Evolutionary conservation across 768 basidiomycete genomes (phyloP), one percentile per base, ranked within the genome.

Genomic region (Sarcodon sp.): DNA sequence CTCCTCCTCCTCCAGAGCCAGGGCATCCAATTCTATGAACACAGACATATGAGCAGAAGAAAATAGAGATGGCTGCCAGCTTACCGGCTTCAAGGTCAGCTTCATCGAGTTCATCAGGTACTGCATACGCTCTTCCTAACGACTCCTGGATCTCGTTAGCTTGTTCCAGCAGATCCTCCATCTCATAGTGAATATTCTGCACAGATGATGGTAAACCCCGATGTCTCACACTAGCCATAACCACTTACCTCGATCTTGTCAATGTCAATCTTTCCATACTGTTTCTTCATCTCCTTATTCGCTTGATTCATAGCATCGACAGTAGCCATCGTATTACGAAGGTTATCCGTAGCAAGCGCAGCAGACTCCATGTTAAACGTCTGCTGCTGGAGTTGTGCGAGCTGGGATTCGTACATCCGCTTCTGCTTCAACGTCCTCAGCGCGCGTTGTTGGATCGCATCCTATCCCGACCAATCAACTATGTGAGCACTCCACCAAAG

Each of bases 351-450:
- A 7, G 89, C 83, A 58, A 98, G 79, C 11, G 87, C 78, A 10
- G 93, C 86, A 47, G 87, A 91, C 68, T 99, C 93, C 87, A 98
- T 98, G 66, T 99, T 98, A 71, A 90, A 98, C 18, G 88, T 83
- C 64, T 98, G 96, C 61, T 98, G 96, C 31, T 85, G 71, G 12
- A 99, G 73, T 63, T 96, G 91, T 7, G 79, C 73, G 35, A 98
- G 75, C 63, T 99, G 96, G 11, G 71, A 73, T 62, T 99, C 96
- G 66, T 94, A 94, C 88, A 97, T 82, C 66, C 80, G 76, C 71
- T 90, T 97, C 69, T 98, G 96, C 66, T 90, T 91, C 37, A 99
- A 72, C 2, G 87, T 88, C 43, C 89, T 75, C 49, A 98, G 66
- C 1, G 96, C 96, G n/a, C 96, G 80, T 63, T 93, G 84, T 63